Conservation (phyloP, 176 grass and related monocot species). For the Eleusine indica region DNA sequence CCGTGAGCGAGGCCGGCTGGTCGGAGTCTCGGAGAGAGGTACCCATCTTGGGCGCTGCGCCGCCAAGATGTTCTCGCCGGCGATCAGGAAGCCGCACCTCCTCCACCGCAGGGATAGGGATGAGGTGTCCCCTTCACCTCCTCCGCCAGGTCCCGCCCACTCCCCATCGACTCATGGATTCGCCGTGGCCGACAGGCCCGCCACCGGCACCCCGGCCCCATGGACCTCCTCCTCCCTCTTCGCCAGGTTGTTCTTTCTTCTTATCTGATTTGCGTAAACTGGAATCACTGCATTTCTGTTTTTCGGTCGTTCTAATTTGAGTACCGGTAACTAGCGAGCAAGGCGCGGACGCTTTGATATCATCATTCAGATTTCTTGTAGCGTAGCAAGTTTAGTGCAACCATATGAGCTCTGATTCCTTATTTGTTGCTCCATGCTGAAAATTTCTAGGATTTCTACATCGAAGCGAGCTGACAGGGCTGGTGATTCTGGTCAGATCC, state of each 20-base stretch:
- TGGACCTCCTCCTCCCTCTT: constrained; percentile 77
- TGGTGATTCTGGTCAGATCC: constrained; percentile 62
- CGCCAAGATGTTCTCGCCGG: constrained; percentile 82
- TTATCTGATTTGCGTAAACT: not conserved
- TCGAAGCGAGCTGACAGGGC: constrained; percentile 54
- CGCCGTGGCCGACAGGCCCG: constrained; percentile 53
- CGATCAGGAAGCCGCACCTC: constrained; percentile 66
- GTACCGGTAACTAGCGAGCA: constrained; percentile 1
- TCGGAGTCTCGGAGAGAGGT: constrained; percentile 25
- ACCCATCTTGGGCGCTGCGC: constrained; percentile 25
- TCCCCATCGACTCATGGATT: constrained; percentile 43
- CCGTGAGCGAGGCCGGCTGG: constrained; percentile 20
- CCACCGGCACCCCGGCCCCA: constrained; percentile 84
- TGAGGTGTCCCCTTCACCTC: constrained; percentile 37
- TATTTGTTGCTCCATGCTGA: not conserved
- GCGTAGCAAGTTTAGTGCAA: not conserved
- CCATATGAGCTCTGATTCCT: not conserved
- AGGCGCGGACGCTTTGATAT: not conserved
- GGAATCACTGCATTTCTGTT: constrained; percentile 28
- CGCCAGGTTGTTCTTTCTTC: constrained; percentile 57
- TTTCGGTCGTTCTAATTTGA: constrained; percentile 16
- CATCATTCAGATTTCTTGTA: constrained; percentile 4
- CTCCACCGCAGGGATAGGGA: constrained; percentile 44
- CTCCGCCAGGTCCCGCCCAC: constrained; percentile 37
- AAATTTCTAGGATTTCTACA: constrained; percentile 57